Evolutionary conservation across 2,329 filamentous ascomycete species (phyloP), one percentile per base, ranked within the genome.

Genomic region (Elsinoe perseae): DNA sequence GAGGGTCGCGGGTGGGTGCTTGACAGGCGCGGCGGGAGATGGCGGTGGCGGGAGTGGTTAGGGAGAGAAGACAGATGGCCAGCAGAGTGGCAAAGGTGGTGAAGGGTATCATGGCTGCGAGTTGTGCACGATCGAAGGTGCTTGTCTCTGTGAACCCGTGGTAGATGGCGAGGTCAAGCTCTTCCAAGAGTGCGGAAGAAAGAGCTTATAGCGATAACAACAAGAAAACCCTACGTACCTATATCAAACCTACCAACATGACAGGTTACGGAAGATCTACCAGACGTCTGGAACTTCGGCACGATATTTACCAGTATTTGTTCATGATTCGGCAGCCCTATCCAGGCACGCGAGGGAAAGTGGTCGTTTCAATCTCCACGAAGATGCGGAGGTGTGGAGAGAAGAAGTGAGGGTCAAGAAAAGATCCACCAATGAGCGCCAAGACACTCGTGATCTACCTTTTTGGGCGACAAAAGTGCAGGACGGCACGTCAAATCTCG

Each of bases 1-100:
- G 63, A 4, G 70, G 69, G 16, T 70, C 62, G 9, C 54, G 60
- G 1, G 70, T 71, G 1, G 70, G 69, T 16, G 62, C 60, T 61
- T 75, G 73, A 56, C 72, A 74, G 25, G 63, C 58, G 46, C 59
- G 43, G 32, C 56, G 27, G 34, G 56, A 60, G 42, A 50, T 60
- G 27, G 56, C 56, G 30, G 56, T 27, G 20, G 53, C 18, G 30
- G 54, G 42, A 9, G 46, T 36, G 12, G 32, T 12, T 7, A 57
- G n/a, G 53, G 43, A 30, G 12, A 59, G 30, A 2, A 43, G 46
- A 16, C 57, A 34, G n/a, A 16, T 25, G 56, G 32, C 12, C 55
- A 54, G 23, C 48, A 16, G 16, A 55, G 18, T 18, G 42, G 30
- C 23, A 18, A 42, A 38, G 9, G 38, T 5, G 16, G 20, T 21